Evolutionary conservation across 129 eudicot genomes (phyloP), one percentile per base, ranked within the genome.

Genomic region (Silybum marianum): DNA sequence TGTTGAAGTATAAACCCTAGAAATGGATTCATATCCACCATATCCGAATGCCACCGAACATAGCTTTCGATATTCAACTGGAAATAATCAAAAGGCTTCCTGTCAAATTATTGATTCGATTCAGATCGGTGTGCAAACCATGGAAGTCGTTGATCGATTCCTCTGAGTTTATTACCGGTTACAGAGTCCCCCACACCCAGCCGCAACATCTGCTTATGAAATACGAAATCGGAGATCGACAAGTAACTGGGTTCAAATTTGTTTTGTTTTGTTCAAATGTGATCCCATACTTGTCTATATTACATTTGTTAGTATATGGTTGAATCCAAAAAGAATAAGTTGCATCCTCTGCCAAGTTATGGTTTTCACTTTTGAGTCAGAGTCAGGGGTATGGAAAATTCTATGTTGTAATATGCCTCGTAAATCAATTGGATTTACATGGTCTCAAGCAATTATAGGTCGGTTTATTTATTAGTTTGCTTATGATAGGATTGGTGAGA

Each of bases 391-490:
- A 38, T 38, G 42, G 42, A 6, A 6, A 38, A 38, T 54, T 74
- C 38, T 40, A 0, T 13, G 1, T n/a, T 0, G 72, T 12, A 34
- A 62, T 32, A 7, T 12, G 23, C 60, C 72, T 62, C 21, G 21
- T 34, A 21, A 62, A 34, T 39, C 62, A 12, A 3, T 46, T 74
- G 19, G 0, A 74, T 34, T 74, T 25, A 46, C 30, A 13, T 19
- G 34, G 80, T 12, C 30, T 38, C 12, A 3, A 14, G 3, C 23
- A 7, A 19, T 9, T 36, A 19, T 36, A 63, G 80, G 39, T 22
- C 24, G 16, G 14, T 76, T 62, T 12, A 74, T 74, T 1, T 74
- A 74, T 6, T 40, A 39, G 67, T 25, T 48, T 74, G 74, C 74
- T 32, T 70, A 1, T 16, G 74, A 70, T 14, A 16, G 3, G 13